These are phyloP conservation scores for Solanum piurae DNA, from an alignment of 257 asterid species.

Conservation along the genomic window DNA sequence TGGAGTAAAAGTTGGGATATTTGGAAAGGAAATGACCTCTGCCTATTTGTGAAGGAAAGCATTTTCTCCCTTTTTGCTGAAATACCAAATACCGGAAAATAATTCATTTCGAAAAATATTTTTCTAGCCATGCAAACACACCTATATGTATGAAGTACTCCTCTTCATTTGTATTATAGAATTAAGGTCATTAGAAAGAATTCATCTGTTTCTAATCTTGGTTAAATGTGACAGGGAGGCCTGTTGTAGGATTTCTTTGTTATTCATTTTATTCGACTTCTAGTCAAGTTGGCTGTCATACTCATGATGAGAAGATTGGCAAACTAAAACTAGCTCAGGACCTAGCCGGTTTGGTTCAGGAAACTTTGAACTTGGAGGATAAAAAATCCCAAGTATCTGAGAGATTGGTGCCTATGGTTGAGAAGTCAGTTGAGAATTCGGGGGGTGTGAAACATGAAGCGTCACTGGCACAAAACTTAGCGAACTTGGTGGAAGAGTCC, in stretches of 20 bases:
- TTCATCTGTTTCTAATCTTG: neutral
- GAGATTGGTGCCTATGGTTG: neutral
- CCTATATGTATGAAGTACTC: neutral
- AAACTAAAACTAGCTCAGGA: constrained; percentile 41
- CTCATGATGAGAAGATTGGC: constrained; percentile 11
- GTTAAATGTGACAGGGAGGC: constrained; percentile 6
- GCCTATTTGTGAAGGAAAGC: neutral
- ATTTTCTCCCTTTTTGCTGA: neutral
- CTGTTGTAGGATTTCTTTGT: neutral
- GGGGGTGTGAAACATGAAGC: neutral
- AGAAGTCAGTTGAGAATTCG: neutral
- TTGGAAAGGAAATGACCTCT: neutral
- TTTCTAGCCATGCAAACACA: neutral
- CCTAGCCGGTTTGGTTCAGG: neutral
- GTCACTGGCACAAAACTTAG: constrained; percentile 54
- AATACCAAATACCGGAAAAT: neutral
- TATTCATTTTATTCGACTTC: constrained; percentile 1
- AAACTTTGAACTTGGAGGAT: neutral
- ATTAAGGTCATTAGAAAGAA: neutral
- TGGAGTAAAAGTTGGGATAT: neutral
- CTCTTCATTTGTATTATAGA: neutral
- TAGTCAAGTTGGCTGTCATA: neutral
- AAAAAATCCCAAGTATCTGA: neutral
- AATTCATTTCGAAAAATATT: neutral
- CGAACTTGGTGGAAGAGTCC: constrained; percentile 70